Conservation (phyloP, 2,329 filamentous ascomycete genomes). For the Teratosphaeria nubilosa region DNA sequence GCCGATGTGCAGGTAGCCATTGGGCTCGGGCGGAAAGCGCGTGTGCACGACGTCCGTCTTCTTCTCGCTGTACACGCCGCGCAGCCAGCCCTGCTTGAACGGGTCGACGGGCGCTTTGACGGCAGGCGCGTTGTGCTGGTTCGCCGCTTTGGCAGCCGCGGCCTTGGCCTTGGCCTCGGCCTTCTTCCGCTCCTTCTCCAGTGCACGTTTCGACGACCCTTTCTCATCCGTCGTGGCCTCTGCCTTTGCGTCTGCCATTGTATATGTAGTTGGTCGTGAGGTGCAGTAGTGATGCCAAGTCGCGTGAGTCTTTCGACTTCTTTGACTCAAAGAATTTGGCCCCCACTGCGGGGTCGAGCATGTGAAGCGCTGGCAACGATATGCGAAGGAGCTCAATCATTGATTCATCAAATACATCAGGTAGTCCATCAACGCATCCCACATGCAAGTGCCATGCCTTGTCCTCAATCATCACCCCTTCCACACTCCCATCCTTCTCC, state of each 20-base stretch:
- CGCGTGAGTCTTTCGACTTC: neutral
- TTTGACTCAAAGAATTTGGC: neutral
- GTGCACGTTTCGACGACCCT: slow-evolving; percentile 36
- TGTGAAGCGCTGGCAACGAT: neutral
- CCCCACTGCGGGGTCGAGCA: neutral
- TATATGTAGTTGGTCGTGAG: neutral
- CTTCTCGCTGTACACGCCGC: slow-evolving; percentile 41
- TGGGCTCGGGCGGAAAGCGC: slow-evolving; percentile 54
- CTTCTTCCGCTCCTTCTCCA: slow-evolving; percentile 41
- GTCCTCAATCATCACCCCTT: neutral
- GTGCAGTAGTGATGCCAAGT: neutral
- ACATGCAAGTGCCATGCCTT: neutral
- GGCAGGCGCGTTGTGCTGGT: slow-evolving; percentile 3
- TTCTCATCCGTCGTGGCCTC: slow-evolving; percentile 16
- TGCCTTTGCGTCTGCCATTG: slow-evolving; percentile 21
- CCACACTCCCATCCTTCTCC: neutral
- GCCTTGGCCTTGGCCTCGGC: slow-evolving; percentile 36
- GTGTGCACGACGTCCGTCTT: slow-evolving; percentile 30
- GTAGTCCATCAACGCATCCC: no score
- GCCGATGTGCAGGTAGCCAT: slow-evolving; percentile 87
- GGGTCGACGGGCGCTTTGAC: slow-evolving; percentile 30
- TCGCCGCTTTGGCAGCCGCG: slow-evolving; percentile 30
- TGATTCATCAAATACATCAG: no score
- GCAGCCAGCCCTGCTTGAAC: slow-evolving; percentile 42
- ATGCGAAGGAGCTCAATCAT: neutral